Evolutionary conservation across 352 stramenopile genomes (phyloP).

Genomic region (Globisporangium alternatum): DNA sequence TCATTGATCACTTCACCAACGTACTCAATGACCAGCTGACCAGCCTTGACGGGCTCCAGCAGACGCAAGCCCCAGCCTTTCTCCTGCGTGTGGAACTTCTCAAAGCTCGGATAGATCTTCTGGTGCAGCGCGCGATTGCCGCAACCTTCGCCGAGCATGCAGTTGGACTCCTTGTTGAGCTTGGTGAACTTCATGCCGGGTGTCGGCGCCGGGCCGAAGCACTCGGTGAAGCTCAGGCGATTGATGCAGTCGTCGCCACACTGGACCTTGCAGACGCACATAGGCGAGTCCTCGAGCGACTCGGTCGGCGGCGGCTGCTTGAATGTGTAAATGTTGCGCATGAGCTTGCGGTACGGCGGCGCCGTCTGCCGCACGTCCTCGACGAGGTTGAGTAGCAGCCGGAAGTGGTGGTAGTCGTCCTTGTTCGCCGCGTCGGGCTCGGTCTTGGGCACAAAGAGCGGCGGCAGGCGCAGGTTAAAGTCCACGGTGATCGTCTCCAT

Average conservation of each 20-base stretch:
- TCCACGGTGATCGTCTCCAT: slow-evolving; percentile 77
- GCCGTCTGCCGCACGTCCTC: slow-evolving; percentile 74
- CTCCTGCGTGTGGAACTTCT: slow-evolving; percentile 77
- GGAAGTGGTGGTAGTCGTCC: slow-evolving; percentile 78
- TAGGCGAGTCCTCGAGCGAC: slow-evolving; percentile 70
- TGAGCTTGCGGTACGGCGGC: slow-evolving; percentile 72
- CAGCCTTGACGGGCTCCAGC: slow-evolving; percentile 74
- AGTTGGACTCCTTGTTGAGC: slow-evolving; percentile 86
- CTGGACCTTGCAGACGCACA: slow-evolving; percentile 69
- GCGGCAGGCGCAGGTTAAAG: slow-evolving; percentile 67
- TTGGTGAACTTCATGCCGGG: slow-evolving; percentile 68
- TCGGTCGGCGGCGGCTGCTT: slow-evolving; percentile 51
- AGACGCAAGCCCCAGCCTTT: slow-evolving; percentile 92
- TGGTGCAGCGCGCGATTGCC: slow-evolving; percentile 90
- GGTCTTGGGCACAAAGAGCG: slow-evolving; percentile 75
- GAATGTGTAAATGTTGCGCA: slow-evolving; percentile 84
- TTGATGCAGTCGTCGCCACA: slow-evolving; percentile 95
- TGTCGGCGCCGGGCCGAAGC: slow-evolving; percentile 70
- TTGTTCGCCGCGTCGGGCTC: slow-evolving; percentile 47
- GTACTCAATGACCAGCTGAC: slow-evolving; percentile 93
- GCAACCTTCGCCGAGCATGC: slow-evolving; percentile 85
- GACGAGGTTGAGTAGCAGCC: slow-evolving; percentile 58
- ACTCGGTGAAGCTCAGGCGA: slow-evolving; percentile 90
- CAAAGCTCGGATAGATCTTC: slow-evolving; percentile 66
- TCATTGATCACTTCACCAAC: slow-evolving; percentile 95